These are phyloP conservation scores for Sporothrix pallida DNA, from an alignment of 2,329 filamentous ascomycete genomes.

Conservation along the genomic window DNA sequence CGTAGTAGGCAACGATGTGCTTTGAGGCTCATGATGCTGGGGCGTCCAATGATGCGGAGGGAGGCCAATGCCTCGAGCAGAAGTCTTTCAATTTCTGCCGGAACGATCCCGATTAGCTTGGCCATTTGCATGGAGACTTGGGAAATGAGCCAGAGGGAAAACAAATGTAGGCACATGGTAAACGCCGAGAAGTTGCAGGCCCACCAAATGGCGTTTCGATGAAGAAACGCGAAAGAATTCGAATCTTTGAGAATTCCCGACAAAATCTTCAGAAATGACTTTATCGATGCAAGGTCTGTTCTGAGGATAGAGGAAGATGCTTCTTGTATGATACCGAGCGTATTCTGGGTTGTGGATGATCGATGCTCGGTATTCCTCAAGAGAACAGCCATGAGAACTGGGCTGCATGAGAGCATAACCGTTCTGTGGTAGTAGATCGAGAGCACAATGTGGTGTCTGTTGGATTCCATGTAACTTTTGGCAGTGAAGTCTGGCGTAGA, in stretches of 20 bases:
- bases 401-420: slow-evolving; percentile 3
- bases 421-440: slow-evolving; percentile 1
- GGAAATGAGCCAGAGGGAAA: background rate
- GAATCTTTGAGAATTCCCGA: background rate
- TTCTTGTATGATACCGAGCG: background rate
- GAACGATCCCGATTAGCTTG: background rate
- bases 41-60: background rate
- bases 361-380: slow-evolving; percentile 2
- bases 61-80: background rate
- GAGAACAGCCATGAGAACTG: slow-evolving; percentile 3
- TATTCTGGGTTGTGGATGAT: background rate
- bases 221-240: background rate
- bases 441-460: background rate
- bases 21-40: slow-evolving; percentile 18
- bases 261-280: background rate
- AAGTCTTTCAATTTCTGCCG: background rate
- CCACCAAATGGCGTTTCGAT: slow-evolving; percentile 5
- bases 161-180: slow-evolving; percentile 7
- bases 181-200: slow-evolving; percentile 9
- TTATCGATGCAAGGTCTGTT: background rate
- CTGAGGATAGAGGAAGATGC: background rate
- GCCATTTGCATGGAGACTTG: background rate
- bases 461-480: background rate
- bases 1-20: background rate
- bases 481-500: background rate